phyloP scores from a whole-genome alignment of 2,329 filamentous ascomycete species.

The Ascochyta rabiei region DNA sequence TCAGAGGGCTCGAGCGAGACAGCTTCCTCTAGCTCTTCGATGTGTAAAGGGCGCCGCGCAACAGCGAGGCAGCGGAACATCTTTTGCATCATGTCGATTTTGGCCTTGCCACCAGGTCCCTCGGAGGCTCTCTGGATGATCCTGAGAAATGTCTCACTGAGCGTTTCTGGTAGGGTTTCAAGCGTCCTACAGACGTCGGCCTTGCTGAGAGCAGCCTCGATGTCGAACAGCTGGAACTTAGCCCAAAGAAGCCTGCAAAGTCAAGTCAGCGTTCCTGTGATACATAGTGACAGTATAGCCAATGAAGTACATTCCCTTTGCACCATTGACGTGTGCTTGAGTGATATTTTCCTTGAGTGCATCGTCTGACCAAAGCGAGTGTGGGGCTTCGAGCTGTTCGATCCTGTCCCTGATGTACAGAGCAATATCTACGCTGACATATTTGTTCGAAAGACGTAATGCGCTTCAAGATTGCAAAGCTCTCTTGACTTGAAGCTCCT shows the following conservation, averaged over 20 bases:
- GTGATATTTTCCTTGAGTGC: conserved; percentile 12
- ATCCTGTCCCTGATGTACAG: conserved; percentile 15
- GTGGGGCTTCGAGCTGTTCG: neutral
- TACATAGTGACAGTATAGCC: no score
- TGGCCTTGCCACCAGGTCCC: neutral
- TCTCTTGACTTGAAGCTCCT: conserved; percentile 13
- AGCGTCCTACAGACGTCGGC: conserved; percentile 29
- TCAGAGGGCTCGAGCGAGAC: conserved; percentile 17
- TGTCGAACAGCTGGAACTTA: conserved; percentile 37
- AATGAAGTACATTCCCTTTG: conserved; percentile 26
- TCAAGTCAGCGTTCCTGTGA: neutral
- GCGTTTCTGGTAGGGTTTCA: conserved; percentile 28
- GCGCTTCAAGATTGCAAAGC: neutral
- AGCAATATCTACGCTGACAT: conserved; percentile 6
- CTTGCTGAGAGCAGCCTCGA: conserved; percentile 34
- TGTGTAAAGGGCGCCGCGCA: conserved; percentile 20
- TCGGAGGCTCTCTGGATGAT: conserved; percentile 18
- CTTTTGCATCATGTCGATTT: conserved; percentile 14
- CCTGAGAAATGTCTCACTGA: conserved; percentile 15
- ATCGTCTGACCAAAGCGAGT: neutral
- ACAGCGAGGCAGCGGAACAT: conserved; percentile 24
- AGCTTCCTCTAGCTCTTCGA: conserved; percentile 31
- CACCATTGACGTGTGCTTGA: conserved; percentile 12
- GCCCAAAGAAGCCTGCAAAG: conserved; percentile 42
- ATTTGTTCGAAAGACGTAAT: neutral